A percentile compares a stretch with the other conserved stretches of the same genome.
phyloP scores from a whole-genome alignment of 2,329 filamentous ascomycete genomes.

The Nothophaeocryptopus gaeumannii region DNA sequence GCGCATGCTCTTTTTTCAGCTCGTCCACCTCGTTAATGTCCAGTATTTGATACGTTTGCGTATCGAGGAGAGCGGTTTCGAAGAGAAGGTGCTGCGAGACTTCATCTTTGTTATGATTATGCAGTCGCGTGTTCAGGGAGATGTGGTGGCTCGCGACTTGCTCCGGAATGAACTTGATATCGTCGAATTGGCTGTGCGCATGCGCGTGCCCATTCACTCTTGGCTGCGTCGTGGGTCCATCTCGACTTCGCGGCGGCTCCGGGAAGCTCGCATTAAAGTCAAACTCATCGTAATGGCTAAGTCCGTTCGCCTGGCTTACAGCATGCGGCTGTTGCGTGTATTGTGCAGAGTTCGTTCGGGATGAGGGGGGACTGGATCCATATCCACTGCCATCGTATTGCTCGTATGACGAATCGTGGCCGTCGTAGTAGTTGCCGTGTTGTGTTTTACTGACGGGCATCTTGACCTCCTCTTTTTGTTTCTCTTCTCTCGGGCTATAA shows the following conservation, averaged over 20 bases:
- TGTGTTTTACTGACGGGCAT: no score
- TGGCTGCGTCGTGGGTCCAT: slow-evolving; percentile 5
- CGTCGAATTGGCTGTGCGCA: slow-evolving; percentile 20
- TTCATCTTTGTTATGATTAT: slow-evolving; percentile 45
- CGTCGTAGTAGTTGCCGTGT: not conserved
- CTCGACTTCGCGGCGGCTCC: slow-evolving; percentile 11
- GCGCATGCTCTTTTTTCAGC: slow-evolving; percentile 80
- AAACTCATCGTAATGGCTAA: slow-evolving; percentile 23
- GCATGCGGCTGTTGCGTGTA: slow-evolving; percentile 11
- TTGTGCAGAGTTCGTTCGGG: slow-evolving; percentile 11
- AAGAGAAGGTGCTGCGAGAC: slow-evolving; percentile 88
- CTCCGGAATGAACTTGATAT: slow-evolving; percentile 26
- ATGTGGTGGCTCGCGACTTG: slow-evolving; percentile 26
- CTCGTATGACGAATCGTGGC: slow-evolving; percentile 24
- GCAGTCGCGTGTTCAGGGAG: slow-evolving; percentile 29
- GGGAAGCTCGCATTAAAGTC: slow-evolving; percentile 21
- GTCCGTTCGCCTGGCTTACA: slow-evolving; percentile 15
- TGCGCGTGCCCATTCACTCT: slow-evolving; percentile 11
- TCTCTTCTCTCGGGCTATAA: slow-evolving; percentile 11
- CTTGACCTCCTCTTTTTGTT: not conserved
- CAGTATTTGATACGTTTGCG: slow-evolving; percentile 77
- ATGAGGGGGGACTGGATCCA: slow-evolving; percentile 17
- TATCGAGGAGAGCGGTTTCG: slow-evolving; percentile 88
- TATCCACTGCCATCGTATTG: slow-evolving; percentile 31
- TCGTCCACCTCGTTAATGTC: slow-evolving; percentile 88